Evolutionary conservation across 768 basidiomycete genomes (phyloP), one percentile per base, ranked within the genome.

Genomic region (Lepiota subincarnata): DNA sequence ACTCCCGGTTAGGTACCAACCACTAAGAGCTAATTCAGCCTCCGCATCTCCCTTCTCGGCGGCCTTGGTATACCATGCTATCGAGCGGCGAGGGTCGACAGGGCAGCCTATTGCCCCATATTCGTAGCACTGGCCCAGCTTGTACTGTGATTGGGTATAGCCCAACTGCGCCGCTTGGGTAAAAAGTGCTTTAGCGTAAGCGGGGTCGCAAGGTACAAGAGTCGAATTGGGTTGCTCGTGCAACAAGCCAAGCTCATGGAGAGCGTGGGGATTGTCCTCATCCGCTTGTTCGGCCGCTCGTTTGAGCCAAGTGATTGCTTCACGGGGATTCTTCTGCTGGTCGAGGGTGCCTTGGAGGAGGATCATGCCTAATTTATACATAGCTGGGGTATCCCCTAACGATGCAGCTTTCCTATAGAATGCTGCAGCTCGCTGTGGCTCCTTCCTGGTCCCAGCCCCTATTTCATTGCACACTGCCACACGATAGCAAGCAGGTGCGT

Each of bases 301-400:
- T 60, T 88, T 87, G 52, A 99, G 76, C 97, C 97, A 99, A 54
- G 84, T 87, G 59, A 96, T 82, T 5, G 94, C 95, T 66, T 99
- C 97, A 28, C 94, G 83, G 1, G 84, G 84, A 65, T 97, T 97
- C 58, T 81, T 84, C 52, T 78, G 82, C 67, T 95, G 92, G 20
- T 84, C 87, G 4, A 98, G 77, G 13, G 83, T 70, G 10, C 95
- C 96, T 34, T 90, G 82, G 18, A 98, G 77, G 26, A 97, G 78
- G 58, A 98, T 89, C 87, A 97, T 95, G n/a, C 94, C 94, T n/a
- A 99, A 83, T 69, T 98, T 98, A 75, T 97, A 98, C 97, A 98
- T 99, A 2, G 94, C 97, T 22, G 96, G 86, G 0, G 96, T 98
- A 67, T 98, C 97, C 16, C 95, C 95, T 34, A 98, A 74, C 1